Evolutionary conservation across 2,329 filamentous ascomycete species (phyloP).

Genomic region (Colletotrichum magnum): DNA sequence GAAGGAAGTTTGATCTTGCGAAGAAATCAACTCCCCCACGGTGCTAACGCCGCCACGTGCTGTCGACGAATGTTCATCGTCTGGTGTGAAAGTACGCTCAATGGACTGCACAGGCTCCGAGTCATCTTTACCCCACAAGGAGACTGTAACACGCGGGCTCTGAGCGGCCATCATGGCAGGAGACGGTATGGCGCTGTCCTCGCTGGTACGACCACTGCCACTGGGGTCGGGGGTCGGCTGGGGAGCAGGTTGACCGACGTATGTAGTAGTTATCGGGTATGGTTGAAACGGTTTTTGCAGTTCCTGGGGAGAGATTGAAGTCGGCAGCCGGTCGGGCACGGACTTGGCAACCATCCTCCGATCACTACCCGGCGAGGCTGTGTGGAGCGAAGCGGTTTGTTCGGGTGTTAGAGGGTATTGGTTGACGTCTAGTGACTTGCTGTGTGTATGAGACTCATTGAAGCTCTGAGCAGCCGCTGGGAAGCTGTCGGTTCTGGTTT

Average conservation of each 20-base stretch:
- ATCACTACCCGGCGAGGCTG: conserved; percentile 58
- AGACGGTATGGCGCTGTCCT: conserved; percentile 60
- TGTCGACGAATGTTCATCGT: conserved; percentile 53
- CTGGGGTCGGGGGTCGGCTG: conserved; percentile 66
- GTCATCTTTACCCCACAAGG: conserved; percentile 65
- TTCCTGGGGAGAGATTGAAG: conserved; percentile 59
- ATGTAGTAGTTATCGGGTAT: conserved; percentile 46
- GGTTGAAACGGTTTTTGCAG: conserved; percentile 57
- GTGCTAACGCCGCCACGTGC: conserved; percentile 52
- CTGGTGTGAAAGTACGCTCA: conserved; percentile 54
- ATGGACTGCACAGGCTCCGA: conserved; percentile 52
- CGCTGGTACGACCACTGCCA: conserved; percentile 64
- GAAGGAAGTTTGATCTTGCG: conserved; percentile 39
- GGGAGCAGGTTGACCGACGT: conserved; percentile 48
- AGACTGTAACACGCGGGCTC: conserved; percentile 70
- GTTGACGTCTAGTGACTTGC: conserved; percentile 43
- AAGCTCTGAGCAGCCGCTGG: conserved; percentile 16
- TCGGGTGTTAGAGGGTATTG: conserved; percentile 66
- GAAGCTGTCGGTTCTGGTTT: conserved; percentile 40
- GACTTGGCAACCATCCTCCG: conserved; percentile 45
- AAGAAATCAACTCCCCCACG: conserved; percentile 57
- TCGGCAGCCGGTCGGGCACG: conserved; percentile 45
- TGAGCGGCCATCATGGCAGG: conserved; percentile 59
- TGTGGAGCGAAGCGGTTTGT: conserved; percentile 63
- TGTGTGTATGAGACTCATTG: conserved; percentile 28